These are phyloP conservation scores for Linaria vulgaris DNA, from an alignment of 257 asterid species.

Conservation along the genomic window DNA sequence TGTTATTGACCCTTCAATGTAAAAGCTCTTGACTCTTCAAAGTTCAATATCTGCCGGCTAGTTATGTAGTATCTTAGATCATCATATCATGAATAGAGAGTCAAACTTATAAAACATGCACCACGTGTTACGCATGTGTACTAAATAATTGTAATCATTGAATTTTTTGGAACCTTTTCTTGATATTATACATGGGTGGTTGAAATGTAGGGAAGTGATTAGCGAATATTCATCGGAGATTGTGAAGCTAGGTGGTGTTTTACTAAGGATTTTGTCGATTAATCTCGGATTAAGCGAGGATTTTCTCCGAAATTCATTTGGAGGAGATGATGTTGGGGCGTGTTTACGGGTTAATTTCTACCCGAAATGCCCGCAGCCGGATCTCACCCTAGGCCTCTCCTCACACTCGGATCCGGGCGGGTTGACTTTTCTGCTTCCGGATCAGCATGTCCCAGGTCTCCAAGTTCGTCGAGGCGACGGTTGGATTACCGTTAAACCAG, in stretches of 20 bases:
- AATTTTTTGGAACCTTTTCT: background rate
- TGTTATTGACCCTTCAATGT: too few relatives aligned
- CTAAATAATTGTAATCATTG: background rate
- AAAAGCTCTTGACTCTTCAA: too few relatives aligned
- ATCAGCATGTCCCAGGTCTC: conserved; percentile 69
- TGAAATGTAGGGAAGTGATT: conserved; percentile 51
- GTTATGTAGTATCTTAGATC: background rate
- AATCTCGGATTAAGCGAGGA: conserved; percentile 62
- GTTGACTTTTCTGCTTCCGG: conserved; percentile 72
- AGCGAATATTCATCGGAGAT: conserved; percentile 61
- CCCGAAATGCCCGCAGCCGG: conserved; percentile 89
- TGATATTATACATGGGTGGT: too few relatives aligned
- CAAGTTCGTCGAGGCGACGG: conserved; percentile 56
- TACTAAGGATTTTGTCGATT: conserved; percentile 52
- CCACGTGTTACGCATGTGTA: background rate
- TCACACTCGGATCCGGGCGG: conserved; percentile 95
- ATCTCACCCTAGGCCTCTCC: conserved; percentile 70
- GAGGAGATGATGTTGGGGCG: conserved; percentile 76
- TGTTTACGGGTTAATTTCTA: conserved; percentile 81
- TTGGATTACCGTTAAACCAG: conserved; percentile 81
- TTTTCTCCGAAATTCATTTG: conserved; percentile 56
- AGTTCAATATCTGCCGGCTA: background rate
- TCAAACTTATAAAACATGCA: background rate
- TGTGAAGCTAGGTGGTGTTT: conserved; percentile 59
- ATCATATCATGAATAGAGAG: background rate